Evolutionary conservation across 495 filamentous ascomycete species (phyloP).

Genomic region (Penicillium fimorum): DNA sequence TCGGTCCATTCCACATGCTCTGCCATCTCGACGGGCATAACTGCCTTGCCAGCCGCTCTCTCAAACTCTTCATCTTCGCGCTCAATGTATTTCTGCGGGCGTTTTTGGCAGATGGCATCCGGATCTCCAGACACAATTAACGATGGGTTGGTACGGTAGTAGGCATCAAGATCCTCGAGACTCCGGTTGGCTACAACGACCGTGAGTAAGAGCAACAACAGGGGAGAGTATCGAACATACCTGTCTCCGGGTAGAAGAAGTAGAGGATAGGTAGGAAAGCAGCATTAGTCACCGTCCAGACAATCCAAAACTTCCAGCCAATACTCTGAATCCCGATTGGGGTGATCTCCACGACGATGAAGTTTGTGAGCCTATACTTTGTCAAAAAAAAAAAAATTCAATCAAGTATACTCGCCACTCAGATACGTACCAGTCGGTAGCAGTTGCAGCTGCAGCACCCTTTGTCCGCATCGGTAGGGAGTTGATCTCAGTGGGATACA

Average conservation of each 20-base stretch:
- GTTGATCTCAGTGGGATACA: conserved; percentile 65
- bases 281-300: conserved; percentile 59
- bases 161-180: conserved; percentile 46
- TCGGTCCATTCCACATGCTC: conserved; percentile 1
- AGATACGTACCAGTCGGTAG: conserved; percentile 52
- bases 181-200: conserved; percentile 36
- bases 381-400: neutral
- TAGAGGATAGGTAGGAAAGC: conserved; percentile 60
- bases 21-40: neutral
- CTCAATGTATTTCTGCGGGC: conserved; percentile 2
- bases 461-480: conserved; percentile 56
- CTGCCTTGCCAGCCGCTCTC: neutral
- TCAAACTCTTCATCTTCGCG: conserved; percentile 1
- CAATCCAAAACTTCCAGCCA: conserved; percentile 60
- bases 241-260: conserved; percentile 62
- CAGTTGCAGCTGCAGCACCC: conserved; percentile 57
- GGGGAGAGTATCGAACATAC: conserved; percentile 10
- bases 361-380: conserved; percentile 51
- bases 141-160: conserved; percentile 43
- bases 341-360: conserved; percentile 60
- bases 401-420: neutral
- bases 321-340: conserved; percentile 56
- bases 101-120: conserved; percentile 1
- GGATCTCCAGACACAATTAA: conserved; percentile 23
- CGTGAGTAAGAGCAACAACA: conserved; percentile 16